Base-by-base conservation (phyloP, 2,329 filamentous ascomycete species). In the Apiospora saccharicola region DNA sequence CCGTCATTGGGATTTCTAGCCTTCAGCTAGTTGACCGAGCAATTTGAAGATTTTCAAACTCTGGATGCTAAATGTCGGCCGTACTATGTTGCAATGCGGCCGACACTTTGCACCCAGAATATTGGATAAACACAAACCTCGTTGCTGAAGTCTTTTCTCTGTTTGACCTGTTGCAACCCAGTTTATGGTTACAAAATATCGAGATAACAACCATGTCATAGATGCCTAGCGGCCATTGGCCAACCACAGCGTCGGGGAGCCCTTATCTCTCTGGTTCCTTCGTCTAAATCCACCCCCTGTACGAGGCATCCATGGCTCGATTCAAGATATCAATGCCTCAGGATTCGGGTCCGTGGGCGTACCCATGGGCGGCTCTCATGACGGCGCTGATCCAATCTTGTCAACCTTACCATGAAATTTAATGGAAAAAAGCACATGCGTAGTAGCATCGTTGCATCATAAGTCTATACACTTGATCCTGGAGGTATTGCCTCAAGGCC, bases 251-350 rank as follows among this genome's bases (percentile, higher is more conserved):
- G 34, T 41, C 34, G 57, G 57, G 41, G 57, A 64, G 19, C 16
- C 57, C 57, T 64, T 64, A 64, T 64, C 57, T 64, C 10, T n/a
- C 57, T 64, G 8, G 57, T 64, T 19, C 34, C 57, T n/a, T 64
- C 57, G 57, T 34, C 30, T 64, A 30, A 41, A 41, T n/a, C 19
- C 13, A 61, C 19, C 57, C 34, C 57, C 57, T 37, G 57, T 41
- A 64, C 57, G 57, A 34, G 53, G 24, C 51, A 53, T 53, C n/a
- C 51, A 53, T 53, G 51, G 53, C 53, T 16, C 30, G n/a, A 61
- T 22, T n/a, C 30, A 57, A 22, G 30, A 37, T n/a, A 61, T 37
- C 19, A 3, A 61, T 12, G 37, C 30, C 53, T n/a, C 16, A 37
- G 30, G 53, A 37, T 61, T 37, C 30, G 30, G 53, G 53, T 2